A percentile compares a stretch with the other conserved stretches of the same genome.
Evolutionary conservation across 2,329 filamentous ascomycete genomes (phyloP).

Genomic region (Zalaria obscura): DNA sequence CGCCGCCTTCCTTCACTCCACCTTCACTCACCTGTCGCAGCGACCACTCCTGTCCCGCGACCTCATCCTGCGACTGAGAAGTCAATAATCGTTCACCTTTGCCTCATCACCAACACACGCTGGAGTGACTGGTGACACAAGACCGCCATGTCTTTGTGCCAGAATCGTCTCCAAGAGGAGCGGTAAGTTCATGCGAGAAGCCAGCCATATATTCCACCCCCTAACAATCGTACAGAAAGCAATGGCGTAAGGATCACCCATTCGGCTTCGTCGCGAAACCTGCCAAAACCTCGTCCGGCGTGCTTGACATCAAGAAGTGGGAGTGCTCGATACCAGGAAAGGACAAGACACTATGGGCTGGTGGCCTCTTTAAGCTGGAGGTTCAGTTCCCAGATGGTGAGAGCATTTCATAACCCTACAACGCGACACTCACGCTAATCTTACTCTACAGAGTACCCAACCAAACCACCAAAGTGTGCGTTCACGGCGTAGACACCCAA

Average conservation of each 20-base stretch:
- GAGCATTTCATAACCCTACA: conserved; percentile 16
- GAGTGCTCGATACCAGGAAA: conserved; percentile 94
- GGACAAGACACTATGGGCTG: conserved; percentile 93
- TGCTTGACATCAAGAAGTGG: conserved; percentile 88
- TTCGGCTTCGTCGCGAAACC: conserved; percentile 96
- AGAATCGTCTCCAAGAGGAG: conserved; percentile 79
- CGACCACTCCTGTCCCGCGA: too few relatives aligned
- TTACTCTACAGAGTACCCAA: conserved; percentile 67
- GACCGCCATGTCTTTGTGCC: conserved; percentile 66
- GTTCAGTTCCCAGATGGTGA: conserved; percentile 86
- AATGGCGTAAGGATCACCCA: conserved; percentile 92
- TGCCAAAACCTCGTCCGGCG: conserved; percentile 60
- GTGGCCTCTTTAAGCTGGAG: conserved; percentile 89
- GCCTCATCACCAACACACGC: too few relatives aligned
- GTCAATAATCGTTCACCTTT: too few relatives aligned
- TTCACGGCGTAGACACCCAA: conserved; percentile 7
- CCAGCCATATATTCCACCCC: conserved; percentile 8
- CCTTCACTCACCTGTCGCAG: too few relatives aligned
- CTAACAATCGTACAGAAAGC: conserved; percentile 48
- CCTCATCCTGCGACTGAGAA: too few relatives aligned
- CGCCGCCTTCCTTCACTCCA: too few relatives aligned
- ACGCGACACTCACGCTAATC: not conserved
- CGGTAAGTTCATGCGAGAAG: conserved; percentile 41
- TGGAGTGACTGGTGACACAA: not conserved
- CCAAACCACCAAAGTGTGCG: conserved; percentile 96